Percentiles rank a stretch among this genome's conserved stretches.
Conservation (phyloP, 2,329 filamentous ascomycete species). For the Phoma sp. region DNA sequence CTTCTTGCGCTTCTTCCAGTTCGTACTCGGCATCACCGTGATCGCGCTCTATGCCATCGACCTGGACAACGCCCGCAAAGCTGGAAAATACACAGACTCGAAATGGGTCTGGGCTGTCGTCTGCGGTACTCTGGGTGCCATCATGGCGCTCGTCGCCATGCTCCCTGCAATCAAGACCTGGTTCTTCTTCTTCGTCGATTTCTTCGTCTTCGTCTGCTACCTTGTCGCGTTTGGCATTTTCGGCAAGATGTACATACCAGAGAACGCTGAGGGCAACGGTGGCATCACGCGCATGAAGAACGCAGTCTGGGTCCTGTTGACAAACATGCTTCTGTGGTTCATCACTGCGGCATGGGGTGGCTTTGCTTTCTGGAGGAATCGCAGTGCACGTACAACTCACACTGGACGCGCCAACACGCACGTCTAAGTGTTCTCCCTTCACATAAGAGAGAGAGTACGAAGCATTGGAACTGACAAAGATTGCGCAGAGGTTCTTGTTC, state of each 20-base stretch:
- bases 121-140: conserved; percentile 31
- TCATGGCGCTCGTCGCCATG: conserved; percentile 62
- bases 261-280: conserved; percentile 67
- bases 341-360: conserved; percentile 63
- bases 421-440: conserved; percentile 24
- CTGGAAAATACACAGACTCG: conserved; percentile 53
- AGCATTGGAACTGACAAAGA: conserved; percentile 4
- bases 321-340: conserved; percentile 78
- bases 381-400: conserved; percentile 38
- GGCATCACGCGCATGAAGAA: conserved; percentile 80
- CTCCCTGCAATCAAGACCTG: conserved; percentile 62
- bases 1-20: conserved; percentile 74
- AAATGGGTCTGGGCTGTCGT: conserved; percentile 64
- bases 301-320: conserved; percentile 82
- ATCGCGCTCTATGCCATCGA: conserved; percentile 69
- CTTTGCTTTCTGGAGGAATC: conserved; percentile 61
- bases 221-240: conserved; percentile 84
- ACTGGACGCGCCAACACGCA: conserved; percentile 29
- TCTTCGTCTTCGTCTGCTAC: conserved; percentile 76
- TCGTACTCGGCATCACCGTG: conserved; percentile 77
- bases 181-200: conserved; percentile 71
- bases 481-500: conserved; percentile 9
- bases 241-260: conserved; percentile 77
- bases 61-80: conserved; percentile 43
- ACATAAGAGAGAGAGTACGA: not conserved